Evolutionary conservation across 2,329 filamentous ascomycete species (phyloP).

Genomic region (Neofusicoccum ribis): DNA sequence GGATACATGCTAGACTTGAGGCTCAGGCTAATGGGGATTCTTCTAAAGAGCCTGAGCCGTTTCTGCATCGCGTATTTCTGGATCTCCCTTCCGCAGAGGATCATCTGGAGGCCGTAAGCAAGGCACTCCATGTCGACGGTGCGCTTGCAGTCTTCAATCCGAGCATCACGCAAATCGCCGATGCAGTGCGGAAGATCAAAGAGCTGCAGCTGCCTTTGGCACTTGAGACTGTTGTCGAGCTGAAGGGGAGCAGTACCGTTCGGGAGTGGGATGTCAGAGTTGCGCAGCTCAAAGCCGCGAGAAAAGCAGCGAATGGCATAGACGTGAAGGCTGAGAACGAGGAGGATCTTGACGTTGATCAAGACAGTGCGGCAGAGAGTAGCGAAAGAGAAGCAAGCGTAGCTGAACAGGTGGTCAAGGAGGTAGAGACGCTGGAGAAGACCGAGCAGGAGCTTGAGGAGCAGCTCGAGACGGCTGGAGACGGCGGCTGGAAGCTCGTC

Average conservation of each 20-base stretch:
- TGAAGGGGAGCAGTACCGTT: slow-evolving; percentile 55
- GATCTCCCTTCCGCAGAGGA: slow-evolving; percentile 68
- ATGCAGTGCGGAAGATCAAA: slow-evolving; percentile 59
- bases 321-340: slow-evolving; percentile 23
- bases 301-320: slow-evolving; percentile 21
- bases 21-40: slow-evolving; percentile 21
- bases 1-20: slow-evolving; percentile 47
- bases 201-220: slow-evolving; percentile 56
- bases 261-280: slow-evolving; percentile 65
- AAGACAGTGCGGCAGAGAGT: slow-evolving; percentile 23
- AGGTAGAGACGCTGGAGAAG: slow-evolving; percentile 32
- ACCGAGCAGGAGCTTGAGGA: slow-evolving; percentile 21
- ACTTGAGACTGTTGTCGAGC: slow-evolving; percentile 62
- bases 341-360: slow-evolving; percentile 14
- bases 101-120: slow-evolving; percentile 52
- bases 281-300: slow-evolving; percentile 22
- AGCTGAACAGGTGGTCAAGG: slow-evolving; percentile 24
- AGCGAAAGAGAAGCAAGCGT: not conserved
- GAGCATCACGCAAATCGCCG: slow-evolving; percentile 74
- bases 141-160: slow-evolving; percentile 71
- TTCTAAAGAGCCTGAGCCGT: slow-evolving; percentile 43
- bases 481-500: slow-evolving; percentile 38
- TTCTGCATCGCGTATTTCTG: slow-evolving; percentile 70
- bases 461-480: slow-evolving; percentile 13
- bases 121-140: slow-evolving; percentile 65